phyloP scores from a whole-genome alignment of 2,329 filamentous ascomycete species.

The Ceratocystis papillata region DNA sequence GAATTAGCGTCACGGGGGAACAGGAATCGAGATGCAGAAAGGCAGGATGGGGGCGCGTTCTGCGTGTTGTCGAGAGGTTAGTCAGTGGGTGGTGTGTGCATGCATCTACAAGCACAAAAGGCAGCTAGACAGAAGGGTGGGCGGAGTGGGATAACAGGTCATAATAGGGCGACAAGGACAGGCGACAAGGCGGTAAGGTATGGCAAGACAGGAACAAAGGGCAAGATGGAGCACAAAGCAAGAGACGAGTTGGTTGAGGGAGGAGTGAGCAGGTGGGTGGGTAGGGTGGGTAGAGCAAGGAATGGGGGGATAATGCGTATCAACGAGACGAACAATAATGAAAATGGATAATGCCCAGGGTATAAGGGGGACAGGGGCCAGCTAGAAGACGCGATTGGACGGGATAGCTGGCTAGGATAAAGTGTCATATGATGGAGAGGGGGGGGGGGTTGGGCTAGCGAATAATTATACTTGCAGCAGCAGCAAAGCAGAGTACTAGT shows the following conservation, averaged over 20 bases:
- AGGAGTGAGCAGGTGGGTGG: not conserved
- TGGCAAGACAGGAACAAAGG: not conserved
- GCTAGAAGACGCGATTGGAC: not conserved
- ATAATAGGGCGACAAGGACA: not conserved
- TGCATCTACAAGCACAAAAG: conserved; percentile 5
- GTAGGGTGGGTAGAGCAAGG: not conserved
- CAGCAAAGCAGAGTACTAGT: not conserved
- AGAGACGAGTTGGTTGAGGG: not conserved
- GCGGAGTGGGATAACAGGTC: conserved; percentile 1
- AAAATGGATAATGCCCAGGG: conserved; percentile 5
- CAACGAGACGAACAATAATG: not conserved
- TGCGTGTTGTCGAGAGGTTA: conserved; percentile 1
- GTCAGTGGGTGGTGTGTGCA: conserved; percentile 3
- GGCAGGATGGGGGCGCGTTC: conserved; percentile 9
- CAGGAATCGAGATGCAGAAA: not conserved
- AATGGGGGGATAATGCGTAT: not conserved
- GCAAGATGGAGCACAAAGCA: not conserved
- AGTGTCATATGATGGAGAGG: conserved; percentile 5
- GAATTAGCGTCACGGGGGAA: not conserved
- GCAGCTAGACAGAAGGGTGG: not conserved
- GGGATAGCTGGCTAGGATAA: not conserved
- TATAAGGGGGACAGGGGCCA: not conserved
- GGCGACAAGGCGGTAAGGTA: not conserved
- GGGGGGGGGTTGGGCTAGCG: not conserved
- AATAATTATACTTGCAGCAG: not conserved